Conservation (phyloP, 2,329 filamentous ascomycete genomes). For the Fusarium redolens region DNA sequence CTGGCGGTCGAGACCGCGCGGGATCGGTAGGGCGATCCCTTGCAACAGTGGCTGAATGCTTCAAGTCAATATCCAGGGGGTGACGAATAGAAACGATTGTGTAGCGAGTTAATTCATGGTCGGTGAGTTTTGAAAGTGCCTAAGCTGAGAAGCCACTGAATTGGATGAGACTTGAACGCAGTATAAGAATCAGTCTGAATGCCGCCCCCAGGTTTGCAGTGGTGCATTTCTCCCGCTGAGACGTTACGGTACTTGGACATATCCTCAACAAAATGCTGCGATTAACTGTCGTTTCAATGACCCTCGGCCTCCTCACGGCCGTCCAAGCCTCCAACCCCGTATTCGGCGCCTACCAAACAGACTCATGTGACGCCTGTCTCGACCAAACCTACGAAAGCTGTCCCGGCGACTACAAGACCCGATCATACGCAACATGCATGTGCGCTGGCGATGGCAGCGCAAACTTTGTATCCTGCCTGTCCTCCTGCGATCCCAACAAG, state of each 20-base stretch:
- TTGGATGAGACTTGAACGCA: neutral
- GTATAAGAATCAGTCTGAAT: neutral
- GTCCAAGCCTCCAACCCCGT: neutral
- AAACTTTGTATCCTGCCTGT: neutral
- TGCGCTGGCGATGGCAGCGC: neutral
- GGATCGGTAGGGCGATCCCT: neutral
- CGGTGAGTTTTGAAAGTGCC: neutral
- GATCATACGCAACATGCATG: constrained; percentile 1
- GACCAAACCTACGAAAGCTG: neutral
- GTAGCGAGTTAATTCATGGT: neutral
- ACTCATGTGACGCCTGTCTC: neutral
- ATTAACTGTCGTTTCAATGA: neutral
- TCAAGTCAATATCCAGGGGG: neutral
- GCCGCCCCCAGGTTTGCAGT: too few species aligned
- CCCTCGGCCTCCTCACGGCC: neutral
- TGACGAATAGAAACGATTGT: neutral
- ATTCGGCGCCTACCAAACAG: neutral
- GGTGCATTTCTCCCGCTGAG: neutral
- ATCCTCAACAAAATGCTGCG: neutral
- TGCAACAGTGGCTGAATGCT: neutral
- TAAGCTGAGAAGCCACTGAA: neutral
- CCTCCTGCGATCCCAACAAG: neutral
- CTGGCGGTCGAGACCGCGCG: neutral
- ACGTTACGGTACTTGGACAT: fast-evolving
- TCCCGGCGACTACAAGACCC: neutral